phyloP scores from a whole-genome alignment of 2,329 filamentous ascomycete species.

The Colletotrichum musicola region DNA sequence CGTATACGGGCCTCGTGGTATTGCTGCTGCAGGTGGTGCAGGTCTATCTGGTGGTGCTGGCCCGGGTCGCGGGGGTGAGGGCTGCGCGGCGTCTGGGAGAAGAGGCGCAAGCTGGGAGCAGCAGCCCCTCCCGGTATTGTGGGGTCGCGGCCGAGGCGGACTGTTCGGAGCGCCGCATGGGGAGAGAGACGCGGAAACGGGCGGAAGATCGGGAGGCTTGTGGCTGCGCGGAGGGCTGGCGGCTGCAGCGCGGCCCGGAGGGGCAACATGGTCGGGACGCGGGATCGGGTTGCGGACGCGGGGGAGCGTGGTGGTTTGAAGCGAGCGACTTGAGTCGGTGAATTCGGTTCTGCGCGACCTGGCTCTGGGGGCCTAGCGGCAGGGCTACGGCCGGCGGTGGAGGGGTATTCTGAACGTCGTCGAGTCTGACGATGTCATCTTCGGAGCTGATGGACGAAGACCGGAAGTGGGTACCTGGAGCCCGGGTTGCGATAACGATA shows the following conservation, averaged over 20 bases:
- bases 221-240: conserved; percentile 26
- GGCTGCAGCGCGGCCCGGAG: conserved; percentile 41
- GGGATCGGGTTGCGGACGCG: conserved; percentile 5
- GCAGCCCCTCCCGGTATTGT: background rate
- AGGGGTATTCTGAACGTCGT: background rate
- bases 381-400: too few relatives aligned
- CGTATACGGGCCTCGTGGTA: conserved; percentile 42
- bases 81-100: conserved; percentile 42
- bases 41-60: conserved; percentile 16
- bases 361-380: background rate
- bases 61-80: conserved; percentile 15
- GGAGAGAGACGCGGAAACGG: conserved; percentile 14
- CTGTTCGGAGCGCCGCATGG: conserved; percentile 2
- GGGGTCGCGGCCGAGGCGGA: background rate
- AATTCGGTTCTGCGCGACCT: background rate
- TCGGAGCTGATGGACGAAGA: conserved; percentile 1
- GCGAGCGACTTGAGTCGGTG: background rate
- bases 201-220: background rate
- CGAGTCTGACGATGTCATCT: conserved; percentile 27
- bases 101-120: conserved; percentile 32
- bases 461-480: background rate
- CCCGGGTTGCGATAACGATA: conserved; percentile 31
- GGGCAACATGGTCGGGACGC: conserved; percentile 40
- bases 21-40: conserved; percentile 23
- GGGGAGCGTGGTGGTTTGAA: background rate